Percentiles rank a stretch among this genome's conserved stretches.
phyloP scores from a whole-genome alignment of 2,329 filamentous ascomycete genomes.

The Decorospora gaudefroyi region DNA sequence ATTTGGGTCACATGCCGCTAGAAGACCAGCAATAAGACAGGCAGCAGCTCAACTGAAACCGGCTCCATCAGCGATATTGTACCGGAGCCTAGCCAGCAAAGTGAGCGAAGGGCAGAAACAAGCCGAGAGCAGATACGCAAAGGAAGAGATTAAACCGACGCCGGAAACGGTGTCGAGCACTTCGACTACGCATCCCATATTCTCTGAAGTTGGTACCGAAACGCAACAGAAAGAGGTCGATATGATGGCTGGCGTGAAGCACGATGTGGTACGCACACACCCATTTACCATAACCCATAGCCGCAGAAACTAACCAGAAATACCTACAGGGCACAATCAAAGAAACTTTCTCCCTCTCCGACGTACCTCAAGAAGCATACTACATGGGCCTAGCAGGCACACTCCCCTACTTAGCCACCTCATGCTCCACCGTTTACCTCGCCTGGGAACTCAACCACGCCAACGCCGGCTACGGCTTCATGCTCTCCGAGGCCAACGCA shows the following conservation, averaged over 20 bases:
- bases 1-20: slow-evolving; percentile 48
- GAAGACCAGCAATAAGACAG: slow-evolving; percentile 37
- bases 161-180: slow-evolving; percentile 64
- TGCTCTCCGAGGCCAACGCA: slow-evolving; percentile 73
- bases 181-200: slow-evolving; percentile 56
- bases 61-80: slow-evolving; percentile 42
- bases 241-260: slow-evolving; percentile 54
- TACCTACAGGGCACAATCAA: slow-evolving; percentile 51
- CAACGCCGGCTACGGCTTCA: slow-evolving; percentile 63
- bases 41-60: slow-evolving; percentile 34
- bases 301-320: background rate
- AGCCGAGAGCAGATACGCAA: slow-evolving; percentile 59
- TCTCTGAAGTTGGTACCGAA: slow-evolving; percentile 46
- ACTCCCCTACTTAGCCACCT: slow-evolving; percentile 75
- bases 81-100: slow-evolving; percentile 48
- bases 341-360: slow-evolving; percentile 54
- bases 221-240: slow-evolving; percentile 48
- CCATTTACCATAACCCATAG: rapidly evolving
- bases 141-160: slow-evolving; percentile 62
- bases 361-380: slow-evolving; percentile 55
- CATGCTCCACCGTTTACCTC: slow-evolving; percentile 78
- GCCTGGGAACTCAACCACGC: slow-evolving; percentile 80
- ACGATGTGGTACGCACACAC: slow-evolving; percentile 39
- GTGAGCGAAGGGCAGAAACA: slow-evolving; percentile 57
- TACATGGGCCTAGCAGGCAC: slow-evolving; percentile 58